These are phyloP conservation scores for Zoysia pacifica DNA, from an alignment of 176 grass and related monocot species.

Conservation along the genomic window DNA sequence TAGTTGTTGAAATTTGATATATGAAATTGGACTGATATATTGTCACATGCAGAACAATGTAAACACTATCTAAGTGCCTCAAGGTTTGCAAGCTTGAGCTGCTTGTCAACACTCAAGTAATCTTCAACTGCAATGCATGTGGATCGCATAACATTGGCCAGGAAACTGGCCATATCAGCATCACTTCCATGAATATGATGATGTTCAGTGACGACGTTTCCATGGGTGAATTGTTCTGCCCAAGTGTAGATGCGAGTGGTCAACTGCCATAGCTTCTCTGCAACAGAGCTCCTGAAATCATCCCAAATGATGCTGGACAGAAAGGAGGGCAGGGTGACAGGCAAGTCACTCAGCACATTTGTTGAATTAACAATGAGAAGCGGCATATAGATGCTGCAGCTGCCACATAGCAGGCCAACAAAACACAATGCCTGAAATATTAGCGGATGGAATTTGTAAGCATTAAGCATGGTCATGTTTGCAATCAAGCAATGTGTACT, in stretches of 20 bases:
- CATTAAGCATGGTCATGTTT: conserved; percentile 14
- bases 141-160: conserved; percentile 52
- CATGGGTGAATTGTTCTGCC: conserved; percentile 41
- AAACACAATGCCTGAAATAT: conserved; percentile 70
- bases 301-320: conserved; percentile 63
- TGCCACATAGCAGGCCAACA: conserved; percentile 73
- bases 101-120: conserved; percentile 71
- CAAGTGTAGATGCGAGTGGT: conserved; percentile 44
- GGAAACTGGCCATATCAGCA: conserved; percentile 46
- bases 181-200: conserved; percentile 54
- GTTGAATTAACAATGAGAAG: conserved; percentile 72
- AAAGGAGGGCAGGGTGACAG: conserved; percentile 62
- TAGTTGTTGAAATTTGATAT: conserved; percentile 19
- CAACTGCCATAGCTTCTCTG: conserved; percentile 74
- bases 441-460: conserved; percentile 4
- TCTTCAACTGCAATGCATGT: conserved; percentile 75
- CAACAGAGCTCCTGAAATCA: conserved; percentile 43
- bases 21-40: conserved; percentile 26
- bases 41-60: conserved; percentile 1
- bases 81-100: conserved; percentile 73
- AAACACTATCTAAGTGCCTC: conserved; percentile 44
- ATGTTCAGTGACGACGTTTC: conserved; percentile 14
- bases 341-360: conserved; percentile 72
- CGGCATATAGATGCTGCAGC: conserved; percentile 84
- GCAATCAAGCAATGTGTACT: background rate